These are phyloP conservation scores for Alternaria consortialis DNA, from an alignment of 2,329 filamentous ascomycete species.

Conservation along the genomic window DNA sequence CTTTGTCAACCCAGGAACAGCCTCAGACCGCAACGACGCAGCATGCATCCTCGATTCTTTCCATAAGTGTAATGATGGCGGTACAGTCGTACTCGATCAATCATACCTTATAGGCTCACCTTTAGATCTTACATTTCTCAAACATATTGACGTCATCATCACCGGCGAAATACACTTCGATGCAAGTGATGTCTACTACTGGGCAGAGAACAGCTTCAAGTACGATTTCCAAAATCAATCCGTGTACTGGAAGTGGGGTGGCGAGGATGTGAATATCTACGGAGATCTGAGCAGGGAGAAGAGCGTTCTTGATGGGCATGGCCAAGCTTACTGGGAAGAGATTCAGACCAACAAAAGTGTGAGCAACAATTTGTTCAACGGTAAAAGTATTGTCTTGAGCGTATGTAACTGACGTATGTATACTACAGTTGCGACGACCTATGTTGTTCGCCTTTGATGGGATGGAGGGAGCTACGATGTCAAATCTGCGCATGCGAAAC, in stretches of 20 bases:
- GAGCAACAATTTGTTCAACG: background rate
- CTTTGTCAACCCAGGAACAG: background rate
- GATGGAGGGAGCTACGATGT: background rate
- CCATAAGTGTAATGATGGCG: background rate
- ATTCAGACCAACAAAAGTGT: background rate
- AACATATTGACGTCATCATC: background rate
- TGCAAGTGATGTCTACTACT: slow-evolving; percentile 9
- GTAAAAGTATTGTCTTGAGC: background rate
- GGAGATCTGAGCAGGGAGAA: slow-evolving; percentile 53
- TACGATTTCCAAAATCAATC: slow-evolving; percentile 66
- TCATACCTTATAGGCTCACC: background rate
- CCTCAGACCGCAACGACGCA: background rate
- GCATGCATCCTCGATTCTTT: background rate
- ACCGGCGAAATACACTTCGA: background rate
- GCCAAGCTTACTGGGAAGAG: background rate
- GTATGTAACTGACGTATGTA: background rate
- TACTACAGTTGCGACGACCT: background rate
- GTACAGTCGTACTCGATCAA: background rate
- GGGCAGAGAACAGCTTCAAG: slow-evolving; percentile 22
- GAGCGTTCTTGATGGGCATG: slow-evolving; percentile 4
- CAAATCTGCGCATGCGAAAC: background rate
- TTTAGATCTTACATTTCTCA: background rate
- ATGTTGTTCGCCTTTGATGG: background rate
- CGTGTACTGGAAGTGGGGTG: slow-evolving; percentile 70
- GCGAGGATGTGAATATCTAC: slow-evolving; percentile 69